Conservation (phyloP, 75 land plant species). For the Cryptomeria japonica region DNA sequence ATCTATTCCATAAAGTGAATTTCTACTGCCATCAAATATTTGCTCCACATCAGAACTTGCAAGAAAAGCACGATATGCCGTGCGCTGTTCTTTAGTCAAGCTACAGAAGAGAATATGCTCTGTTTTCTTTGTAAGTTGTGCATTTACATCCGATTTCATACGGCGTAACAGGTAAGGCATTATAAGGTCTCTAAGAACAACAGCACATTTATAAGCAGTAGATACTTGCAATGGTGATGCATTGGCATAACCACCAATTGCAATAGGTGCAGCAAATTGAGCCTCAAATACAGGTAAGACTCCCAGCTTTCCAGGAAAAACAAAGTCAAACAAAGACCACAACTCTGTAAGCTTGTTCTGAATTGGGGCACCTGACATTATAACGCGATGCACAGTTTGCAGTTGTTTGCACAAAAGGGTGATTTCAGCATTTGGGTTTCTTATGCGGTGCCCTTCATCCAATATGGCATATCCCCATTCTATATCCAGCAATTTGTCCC, state of each 20-base stretch:
- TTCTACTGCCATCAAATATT: conserved; percentile 85
- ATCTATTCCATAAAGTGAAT: conserved; percentile 97
- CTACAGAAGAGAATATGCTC: conserved; percentile 97
- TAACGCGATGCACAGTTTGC: conserved; percentile 95
- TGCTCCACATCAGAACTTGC: conserved; percentile 98
- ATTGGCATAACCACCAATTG: conserved; percentile 97
- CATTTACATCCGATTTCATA: conserved; percentile 96
- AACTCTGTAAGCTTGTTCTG: conserved; percentile 93
- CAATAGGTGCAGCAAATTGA: conserved; percentile 88
- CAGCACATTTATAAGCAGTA: conserved; percentile 97
- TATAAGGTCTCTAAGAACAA: conserved; percentile 87
- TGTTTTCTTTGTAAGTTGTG: conserved; percentile 94
- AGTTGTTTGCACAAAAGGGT: conserved; percentile 96
- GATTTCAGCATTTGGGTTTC: conserved; percentile 95
- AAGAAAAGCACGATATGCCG: conserved; percentile 85
- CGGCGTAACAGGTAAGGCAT: conserved; percentile 96
- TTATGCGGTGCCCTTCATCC: conserved; percentile 97
- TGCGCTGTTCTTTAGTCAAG: conserved; percentile 76
- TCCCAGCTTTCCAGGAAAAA: conserved; percentile 97
- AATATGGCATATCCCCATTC: conserved; percentile 99
- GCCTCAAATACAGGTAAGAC: conserved; percentile 98
- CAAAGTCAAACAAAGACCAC: conserved; percentile 98
- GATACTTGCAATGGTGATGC: conserved; percentile 97
- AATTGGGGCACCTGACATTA: conserved; percentile 98
- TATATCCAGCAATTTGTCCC: conserved; percentile 77